These are phyloP conservation scores for Termitomyces sp. DNA, from an alignment of 768 basidiomycete genomes.

Conservation along the genomic window DNA sequence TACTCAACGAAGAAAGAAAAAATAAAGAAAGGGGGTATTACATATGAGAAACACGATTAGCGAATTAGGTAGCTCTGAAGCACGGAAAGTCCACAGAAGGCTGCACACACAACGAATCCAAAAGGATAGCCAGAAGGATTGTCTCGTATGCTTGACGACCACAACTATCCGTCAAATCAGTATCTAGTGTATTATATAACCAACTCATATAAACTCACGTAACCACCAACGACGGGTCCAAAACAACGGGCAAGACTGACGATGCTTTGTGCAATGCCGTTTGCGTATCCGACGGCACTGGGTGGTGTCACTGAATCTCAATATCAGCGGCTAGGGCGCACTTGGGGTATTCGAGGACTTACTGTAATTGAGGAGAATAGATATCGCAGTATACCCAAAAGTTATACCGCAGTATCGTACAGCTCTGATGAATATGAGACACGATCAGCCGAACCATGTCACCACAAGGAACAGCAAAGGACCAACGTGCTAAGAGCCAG, in stretches of 20 bases:
- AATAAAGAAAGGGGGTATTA: not conserved
- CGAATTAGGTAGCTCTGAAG: conserved; percentile 74
- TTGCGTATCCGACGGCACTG: conserved; percentile 83
- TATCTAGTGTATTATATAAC: conserved; percentile 3
- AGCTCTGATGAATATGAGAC: conserved; percentile 45
- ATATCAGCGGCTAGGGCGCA: conserved; percentile 3
- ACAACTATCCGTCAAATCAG: conserved; percentile 45
- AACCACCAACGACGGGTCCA: conserved; percentile 83
- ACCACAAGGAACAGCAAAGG: not conserved
- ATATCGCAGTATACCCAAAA: conserved; percentile 87
- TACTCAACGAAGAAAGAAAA: not conserved
- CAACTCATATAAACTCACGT: conserved; percentile 41
- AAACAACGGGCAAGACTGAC: conserved; percentile 91
- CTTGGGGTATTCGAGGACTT: conserved; percentile 12
- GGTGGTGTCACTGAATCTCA: conserved; percentile 79
- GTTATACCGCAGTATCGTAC: conserved; percentile 85
- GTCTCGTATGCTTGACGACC: conserved; percentile 68
- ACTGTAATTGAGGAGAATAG: conserved; percentile 87
- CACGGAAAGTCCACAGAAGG: conserved; percentile 57
- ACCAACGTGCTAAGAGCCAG: conserved; percentile 80
- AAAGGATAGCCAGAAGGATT: conserved; percentile 69
- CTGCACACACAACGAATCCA: conserved; percentile 68
- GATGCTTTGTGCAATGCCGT: conserved; percentile 94
- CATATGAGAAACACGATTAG: conserved; percentile 24
- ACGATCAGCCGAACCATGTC: not conserved